Percentiles rank a stretch among this genome's conserved stretches.
Conservation (phyloP, 805 yeast species). For the Maudiozyma pseudohumilis region DNA sequence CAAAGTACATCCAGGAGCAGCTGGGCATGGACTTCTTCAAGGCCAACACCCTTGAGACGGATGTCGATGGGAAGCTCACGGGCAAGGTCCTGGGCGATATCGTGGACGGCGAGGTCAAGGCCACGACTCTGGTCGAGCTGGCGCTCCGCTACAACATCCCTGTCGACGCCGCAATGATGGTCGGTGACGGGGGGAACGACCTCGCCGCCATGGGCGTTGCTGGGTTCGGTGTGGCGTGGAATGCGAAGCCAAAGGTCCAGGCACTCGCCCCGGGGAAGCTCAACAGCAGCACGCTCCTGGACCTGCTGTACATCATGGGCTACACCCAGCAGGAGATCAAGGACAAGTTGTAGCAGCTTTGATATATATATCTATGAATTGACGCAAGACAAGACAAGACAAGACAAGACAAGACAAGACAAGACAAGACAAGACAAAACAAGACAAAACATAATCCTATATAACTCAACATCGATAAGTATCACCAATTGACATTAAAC, state of each 20-base stretch:
- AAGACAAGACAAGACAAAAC: too few relatives aligned
- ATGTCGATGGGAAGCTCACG: slow-evolving; percentile 40
- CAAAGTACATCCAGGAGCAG: slow-evolving; percentile 56
- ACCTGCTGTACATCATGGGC: slow-evolving; percentile 75
- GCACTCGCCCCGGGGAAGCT: slow-evolving; percentile 69
- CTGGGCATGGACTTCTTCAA: slow-evolving; percentile 77
- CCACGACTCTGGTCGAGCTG: slow-evolving; percentile 53
- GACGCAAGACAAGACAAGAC: too few relatives aligned
- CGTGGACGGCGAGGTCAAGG: slow-evolving; percentile 81
- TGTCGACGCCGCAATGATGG: slow-evolving; percentile 55
- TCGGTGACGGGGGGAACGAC: slow-evolving; percentile 98
- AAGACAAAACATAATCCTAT: neutral
- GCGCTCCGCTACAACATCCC: slow-evolving; percentile 47
- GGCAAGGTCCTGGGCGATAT: slow-evolving; percentile 74
- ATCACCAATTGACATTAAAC: too few relatives aligned
- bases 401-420: too few relatives aligned
- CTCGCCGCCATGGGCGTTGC: slow-evolving; percentile 84
- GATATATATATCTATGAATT: too few relatives aligned
- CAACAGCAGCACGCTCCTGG: slow-evolving; percentile 63
- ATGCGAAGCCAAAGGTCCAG: slow-evolving; percentile 92
- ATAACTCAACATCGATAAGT: too few relatives aligned
- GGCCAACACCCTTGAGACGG: slow-evolving; percentile 61
- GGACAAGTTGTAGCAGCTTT: neutral
- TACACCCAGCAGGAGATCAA: slow-evolving; percentile 46
- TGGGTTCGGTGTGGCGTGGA: slow-evolving; percentile 94